Base-by-base conservation (phyloP, 345 rosid species). In the Anastatica hierochuntica region DNA sequence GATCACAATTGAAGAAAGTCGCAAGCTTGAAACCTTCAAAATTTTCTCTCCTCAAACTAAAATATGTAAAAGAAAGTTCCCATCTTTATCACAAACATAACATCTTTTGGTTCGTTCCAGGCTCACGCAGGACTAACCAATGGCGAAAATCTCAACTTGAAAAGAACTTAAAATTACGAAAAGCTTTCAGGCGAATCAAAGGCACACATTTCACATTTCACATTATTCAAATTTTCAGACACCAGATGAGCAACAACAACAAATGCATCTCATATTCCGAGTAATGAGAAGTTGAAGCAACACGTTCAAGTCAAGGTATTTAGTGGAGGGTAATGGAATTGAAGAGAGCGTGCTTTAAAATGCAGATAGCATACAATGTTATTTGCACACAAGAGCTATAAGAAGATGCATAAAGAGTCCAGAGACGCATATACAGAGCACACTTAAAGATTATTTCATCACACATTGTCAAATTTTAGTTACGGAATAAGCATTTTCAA, bases 301-400 rank as follows among this genome's bases (percentile, higher is more conserved):
- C 82, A 78, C 38, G 63, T 92, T 53, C 72, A 81, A 62, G 94
- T n/a, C n/a, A n/a, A n/a, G n/a, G 94, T 60, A 84, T 92, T 80
- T 95, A 87, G 51, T 73, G 84, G 71, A 73, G 88, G 55, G 96
- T 84, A 30, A 81, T 59, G 72, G 94, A 92, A 54, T 53, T 92
- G 68, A 96, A 92, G 74, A 83, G 75, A 66, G 79, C 80, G 0
- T 92, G 96, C 73, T 61, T 60, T 63, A 81, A 74, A 55, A 88
- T 92, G 95, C 95, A 92, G 63, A 69, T n/a, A n/a, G n/a, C n/a
- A 66, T 18, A 84, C 83, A 53, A 83, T 88, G 95, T 60, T 77
- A 20, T 74, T 84, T 20, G 64, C 79, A 76, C 61, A 68, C 34
- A 67, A 60, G 56, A 84, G 70, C 67, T 81, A 85, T 10, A 92